Percentiles rank a stretch among this genome's conserved stretches.
These are phyloP conservation scores for Solanum sejunctum DNA, from an alignment of 257 asterid genomes.

Conservation along the genomic window DNA sequence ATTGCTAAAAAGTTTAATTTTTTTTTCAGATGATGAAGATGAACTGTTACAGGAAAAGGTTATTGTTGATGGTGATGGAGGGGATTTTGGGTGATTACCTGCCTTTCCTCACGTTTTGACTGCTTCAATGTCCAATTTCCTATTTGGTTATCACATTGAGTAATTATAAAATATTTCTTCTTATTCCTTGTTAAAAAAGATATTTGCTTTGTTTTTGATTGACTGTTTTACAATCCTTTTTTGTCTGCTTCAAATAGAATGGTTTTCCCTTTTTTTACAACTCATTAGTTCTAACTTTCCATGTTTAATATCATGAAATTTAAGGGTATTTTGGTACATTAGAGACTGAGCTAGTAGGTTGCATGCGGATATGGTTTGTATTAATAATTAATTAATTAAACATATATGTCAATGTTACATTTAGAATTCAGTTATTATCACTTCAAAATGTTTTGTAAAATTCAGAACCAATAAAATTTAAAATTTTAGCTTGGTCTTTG, in stretches of 20 bases:
- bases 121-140: constrained; percentile 87
- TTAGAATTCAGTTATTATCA: too few species aligned
- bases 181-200: neutral
- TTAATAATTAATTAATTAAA: too few species aligned
- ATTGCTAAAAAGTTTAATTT: neutral
- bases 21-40: constrained; percentile 24
- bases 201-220: neutral
- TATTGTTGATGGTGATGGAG: constrained; percentile 32
- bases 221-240: neutral
- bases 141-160: constrained; percentile 91
- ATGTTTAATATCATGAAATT: neutral
- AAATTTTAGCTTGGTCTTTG: neutral
- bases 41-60: constrained; percentile 16
- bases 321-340: neutral
- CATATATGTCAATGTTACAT: too few species aligned
- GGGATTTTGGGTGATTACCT: constrained; percentile 70
- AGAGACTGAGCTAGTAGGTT: neutral
- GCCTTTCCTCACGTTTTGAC: constrained; percentile 57
- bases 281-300: neutral
- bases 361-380: neutral
- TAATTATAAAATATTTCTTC: neutral
- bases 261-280: neutral
- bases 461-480: neutral
- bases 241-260: neutral
- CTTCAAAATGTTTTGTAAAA: too few species aligned